Evolutionary conservation across 2,329 filamentous ascomycete species (phyloP).

Genomic region (Cyclaneusma minus): DNA sequence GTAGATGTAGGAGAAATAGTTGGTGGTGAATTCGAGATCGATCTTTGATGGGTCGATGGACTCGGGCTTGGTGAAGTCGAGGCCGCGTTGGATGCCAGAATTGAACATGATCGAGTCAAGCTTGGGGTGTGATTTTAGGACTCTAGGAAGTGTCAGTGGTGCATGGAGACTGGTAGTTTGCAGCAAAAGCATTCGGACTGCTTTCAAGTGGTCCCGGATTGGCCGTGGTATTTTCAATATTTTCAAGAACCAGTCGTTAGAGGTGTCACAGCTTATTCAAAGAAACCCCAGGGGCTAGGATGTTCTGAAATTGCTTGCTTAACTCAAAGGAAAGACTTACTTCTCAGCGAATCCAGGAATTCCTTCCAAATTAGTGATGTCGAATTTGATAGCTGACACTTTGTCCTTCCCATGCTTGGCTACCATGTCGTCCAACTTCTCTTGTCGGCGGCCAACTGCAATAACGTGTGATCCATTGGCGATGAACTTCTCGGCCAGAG

Average conservation of each 20-base stretch:
- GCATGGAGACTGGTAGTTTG: no score
- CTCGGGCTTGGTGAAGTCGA: slow-evolving; percentile 29
- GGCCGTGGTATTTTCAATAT: no score
- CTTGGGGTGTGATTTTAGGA: slow-evolving; percentile 24
- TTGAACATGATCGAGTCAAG: slow-evolving; percentile 40
- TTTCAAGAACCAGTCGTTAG: no score
- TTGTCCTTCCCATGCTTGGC: slow-evolving; percentile 25
- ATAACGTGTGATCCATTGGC: slow-evolving; percentile 32
- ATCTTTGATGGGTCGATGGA: slow-evolving; percentile 22
- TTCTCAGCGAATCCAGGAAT: slow-evolving; percentile 25
- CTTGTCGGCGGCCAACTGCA: slow-evolving; percentile 36
- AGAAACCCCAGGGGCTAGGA: no score
- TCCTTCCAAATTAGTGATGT: slow-evolving; percentile 26
- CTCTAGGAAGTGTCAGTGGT: no score
- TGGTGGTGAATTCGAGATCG: slow-evolving; percentile 21
- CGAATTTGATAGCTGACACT: slow-evolving; percentile 25
- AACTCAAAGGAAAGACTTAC: no score
- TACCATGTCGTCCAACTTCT: slow-evolving; percentile 32
- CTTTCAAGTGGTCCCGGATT: no score
- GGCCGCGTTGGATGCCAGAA: slow-evolving; percentile 32
- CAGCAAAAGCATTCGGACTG: no score
- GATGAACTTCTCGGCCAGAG: slow-evolving; percentile 28
- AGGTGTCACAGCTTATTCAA: no score
- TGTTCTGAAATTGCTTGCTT: no score
- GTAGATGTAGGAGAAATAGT: slow-evolving; percentile 23